Evolutionary conservation across 805 yeast genomes (phyloP).

Genomic region (Jamesozyma jinghongensis): DNA sequence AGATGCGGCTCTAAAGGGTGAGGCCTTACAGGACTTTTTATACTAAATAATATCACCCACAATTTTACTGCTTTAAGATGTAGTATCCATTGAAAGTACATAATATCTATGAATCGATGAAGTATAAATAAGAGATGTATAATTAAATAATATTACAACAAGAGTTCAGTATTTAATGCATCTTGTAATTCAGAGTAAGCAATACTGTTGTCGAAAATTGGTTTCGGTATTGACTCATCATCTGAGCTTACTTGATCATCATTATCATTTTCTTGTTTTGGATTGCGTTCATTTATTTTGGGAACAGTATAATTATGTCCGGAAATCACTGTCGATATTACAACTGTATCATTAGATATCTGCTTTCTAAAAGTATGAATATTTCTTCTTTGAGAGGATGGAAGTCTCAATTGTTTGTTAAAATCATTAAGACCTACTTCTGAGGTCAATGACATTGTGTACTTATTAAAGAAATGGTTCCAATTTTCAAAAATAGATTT

Average conservation of each 20-base stretch:
- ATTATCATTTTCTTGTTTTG: neutral
- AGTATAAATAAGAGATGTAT: no score
- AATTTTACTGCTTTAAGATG: no score
- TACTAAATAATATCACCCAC: neutral
- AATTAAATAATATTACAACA: conserved; percentile 6
- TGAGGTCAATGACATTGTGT: conserved; percentile 5
- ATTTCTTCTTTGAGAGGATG: neutral
- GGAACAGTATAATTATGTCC: neutral
- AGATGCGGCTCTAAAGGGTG: conserved; percentile 4
- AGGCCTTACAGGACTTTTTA: conserved; percentile 4
- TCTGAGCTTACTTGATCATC: neutral
- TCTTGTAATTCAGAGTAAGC: conserved; percentile 22
- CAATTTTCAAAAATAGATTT: conserved; percentile 14
- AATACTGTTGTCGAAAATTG: conserved; percentile 13
- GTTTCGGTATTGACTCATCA: conserved; percentile 5
- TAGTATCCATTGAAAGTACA: no score
- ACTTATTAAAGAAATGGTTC: conserved; percentile 11
- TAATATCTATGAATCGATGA: no score
- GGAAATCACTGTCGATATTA: conserved; percentile 5
- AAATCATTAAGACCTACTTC: conserved; percentile 2
- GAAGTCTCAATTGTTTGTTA: neutral
- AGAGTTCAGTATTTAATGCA: conserved; percentile 25
- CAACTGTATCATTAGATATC: conserved; percentile 2
- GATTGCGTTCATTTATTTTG: neutral
- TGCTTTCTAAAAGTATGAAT: conserved; percentile 1